Evolutionary conservation across 1,284 basidiomycete species (phyloP), one percentile per base, ranked within the genome.

Genomic region (Polyporus tsugae): DNA sequence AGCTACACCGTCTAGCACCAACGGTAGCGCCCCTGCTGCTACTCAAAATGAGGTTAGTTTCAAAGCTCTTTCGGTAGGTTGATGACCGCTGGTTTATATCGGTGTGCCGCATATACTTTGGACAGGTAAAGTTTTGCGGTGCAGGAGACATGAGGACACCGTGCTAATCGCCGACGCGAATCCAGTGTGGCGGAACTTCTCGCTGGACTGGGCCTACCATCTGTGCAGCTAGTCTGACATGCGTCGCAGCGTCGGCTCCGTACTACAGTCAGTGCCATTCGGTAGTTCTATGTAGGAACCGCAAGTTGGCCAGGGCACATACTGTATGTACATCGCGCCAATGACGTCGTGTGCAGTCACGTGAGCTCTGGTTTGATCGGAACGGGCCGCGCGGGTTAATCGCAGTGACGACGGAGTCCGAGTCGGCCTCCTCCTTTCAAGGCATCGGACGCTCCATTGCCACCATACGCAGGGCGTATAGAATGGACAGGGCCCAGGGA

Each of bases 141-240:
- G 4, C 6, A 25, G 59, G 55, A 7, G n/a, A 25, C n/a, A 39
- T 7, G 1, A 11, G 13, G 29, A 35, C 6, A 35, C 15, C 6
- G 15, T 46, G 29, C 55, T 67, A 29, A 69, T 11, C 5, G 3
- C 46, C 39, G 61, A 35, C 42, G 36, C 38, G 13, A 17, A 39
- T 29, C 0, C 53, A 76, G 74, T 77, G 76, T 60, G 76, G 74
- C 17, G 76, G 77, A 7, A 68, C 60, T n/a, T n/a, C n/a, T 22
- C 74, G 76, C 2, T 78, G 70, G 68, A 73, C 73, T 13, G 77
- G 77, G 1, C 76, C 77, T 1, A 78, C 74, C 13, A 44, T 60
- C 10, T 73, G 72, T 38, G 65, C 65, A 15, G 59, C 69, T 1
- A 69, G 72, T 17, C 60, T 69, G 36, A 62, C 70, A 4, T 73